Evolutionary conservation across 2,329 filamentous ascomycete genomes (phyloP), one percentile per base, ranked within the genome.

Genomic region (Neofusicoccum umdonicola): DNA sequence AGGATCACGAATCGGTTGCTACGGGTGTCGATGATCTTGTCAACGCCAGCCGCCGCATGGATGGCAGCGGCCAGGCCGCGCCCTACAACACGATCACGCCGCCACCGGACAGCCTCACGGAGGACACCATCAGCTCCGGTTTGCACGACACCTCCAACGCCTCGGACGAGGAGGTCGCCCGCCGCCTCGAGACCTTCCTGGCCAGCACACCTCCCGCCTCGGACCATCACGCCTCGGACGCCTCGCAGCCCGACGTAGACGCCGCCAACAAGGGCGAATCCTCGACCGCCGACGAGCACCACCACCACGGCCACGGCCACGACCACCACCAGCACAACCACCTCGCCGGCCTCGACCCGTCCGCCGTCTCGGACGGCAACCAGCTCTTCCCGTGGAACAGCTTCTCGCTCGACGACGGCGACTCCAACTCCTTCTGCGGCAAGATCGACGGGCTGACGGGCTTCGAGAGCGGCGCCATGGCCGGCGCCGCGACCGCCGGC

Each of bases 181-280:
- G 77, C 31, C 76, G 79, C 37, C 74, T 83, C 27, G 80, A 81
- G 70, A 79, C 77, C 1, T 83, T 81, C 76, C 78, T 83, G n/a
- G 81, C 81, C 11, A 80, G 79, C 42, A 83, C 81, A 1, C 81
- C 81, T 3, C 81, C 81, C 2, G 78, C 80, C 35, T 81, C 72
- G 7, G 76, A 78, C 63, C 73, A 78, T 66, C 66, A 51, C 35
- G 62, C 51, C 72, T 76, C 63, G 70, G 63, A 73, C 65, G 68
- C 71, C 31, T 65, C 69, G 48, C 67, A 73, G 48, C 67, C 71
- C 9, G 65, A 67, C 57, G 27, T 65, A 22, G 62, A 58, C 44
- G 48, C 42, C 63, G 11, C 45, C 39, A 45, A 17, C 39, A 64
- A 69, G 2, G 35, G 66, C 5, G 80, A 80, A 3, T 80, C 81